These are phyloP conservation scores for Aspergillus sp. DNA, from an alignment of 2,329 filamentous ascomycete genomes.

Conservation along the genomic window DNA sequence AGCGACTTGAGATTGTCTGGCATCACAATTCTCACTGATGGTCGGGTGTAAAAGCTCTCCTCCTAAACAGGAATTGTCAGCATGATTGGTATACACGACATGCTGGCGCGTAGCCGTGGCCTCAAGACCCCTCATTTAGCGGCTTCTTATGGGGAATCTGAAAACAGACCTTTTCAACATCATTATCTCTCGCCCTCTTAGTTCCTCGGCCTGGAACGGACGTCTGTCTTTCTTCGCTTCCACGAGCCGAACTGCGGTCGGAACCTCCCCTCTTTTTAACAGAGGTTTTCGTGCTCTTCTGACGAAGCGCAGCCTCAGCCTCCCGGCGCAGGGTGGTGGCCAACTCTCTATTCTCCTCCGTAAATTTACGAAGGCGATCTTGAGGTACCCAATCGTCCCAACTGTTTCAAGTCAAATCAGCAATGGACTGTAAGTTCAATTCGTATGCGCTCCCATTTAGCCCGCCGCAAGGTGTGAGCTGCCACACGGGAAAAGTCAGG, in stretches of 20 bases:
- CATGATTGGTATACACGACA: neutral
- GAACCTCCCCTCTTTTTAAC: slow-evolving; percentile 43
- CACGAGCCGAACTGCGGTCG: slow-evolving; percentile 44
- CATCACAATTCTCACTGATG: slow-evolving; percentile 80
- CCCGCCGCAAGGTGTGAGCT: neutral
- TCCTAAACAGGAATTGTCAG: slow-evolving; percentile 59
- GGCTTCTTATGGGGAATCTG: neutral
- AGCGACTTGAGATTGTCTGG: slow-evolving; percentile 89
- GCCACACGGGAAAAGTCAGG: slow-evolving; percentile 2
- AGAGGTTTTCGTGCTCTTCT: slow-evolving; percentile 33
- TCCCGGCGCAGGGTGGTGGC: slow-evolving; percentile 55
- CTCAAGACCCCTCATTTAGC: slow-evolving; percentile 1
- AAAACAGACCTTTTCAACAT: slow-evolving; percentile 48
- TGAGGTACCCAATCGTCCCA: slow-evolving; percentile 99
- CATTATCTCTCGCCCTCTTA: slow-evolving; percentile 47
- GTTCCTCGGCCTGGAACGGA: slow-evolving; percentile 45
- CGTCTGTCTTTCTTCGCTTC: slow-evolving; percentile 47
- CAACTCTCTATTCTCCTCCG: slow-evolving; percentile 90
- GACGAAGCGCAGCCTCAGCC: slow-evolving; percentile 37
- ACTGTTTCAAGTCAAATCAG: slow-evolving; percentile 40
- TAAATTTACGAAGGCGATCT: slow-evolving; percentile 91
- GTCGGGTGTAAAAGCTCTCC: slow-evolving; percentile 79
- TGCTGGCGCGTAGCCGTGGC: neutral
- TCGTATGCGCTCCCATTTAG: neutral
- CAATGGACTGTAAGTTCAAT: slow-evolving; percentile 13